phyloP scores from a whole-genome alignment of 257 asterid genomes.

The Jacaranda mimosifolia region DNA sequence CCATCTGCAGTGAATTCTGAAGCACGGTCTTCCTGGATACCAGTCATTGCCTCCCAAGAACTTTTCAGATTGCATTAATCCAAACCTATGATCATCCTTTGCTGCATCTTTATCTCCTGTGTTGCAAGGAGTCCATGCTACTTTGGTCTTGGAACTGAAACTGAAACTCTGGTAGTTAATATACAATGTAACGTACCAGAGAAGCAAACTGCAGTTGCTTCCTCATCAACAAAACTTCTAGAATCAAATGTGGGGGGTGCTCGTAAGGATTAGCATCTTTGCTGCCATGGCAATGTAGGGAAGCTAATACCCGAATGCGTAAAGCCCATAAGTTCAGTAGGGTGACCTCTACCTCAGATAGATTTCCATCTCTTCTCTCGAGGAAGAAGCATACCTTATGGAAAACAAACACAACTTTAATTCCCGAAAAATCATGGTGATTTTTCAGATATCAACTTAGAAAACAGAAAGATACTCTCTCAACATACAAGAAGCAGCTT shows the following conservation, averaged over 20 bases:
- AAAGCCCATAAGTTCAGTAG: slow-evolving; percentile 96
- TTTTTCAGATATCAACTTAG: too few relatives aligned
- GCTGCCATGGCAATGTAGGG: slow-evolving; percentile 97
- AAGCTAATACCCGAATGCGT: slow-evolving; percentile 95
- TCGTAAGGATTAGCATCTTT: slow-evolving; percentile 96
- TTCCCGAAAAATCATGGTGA: too few relatives aligned
- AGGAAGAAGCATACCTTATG: slow-evolving; percentile 29
- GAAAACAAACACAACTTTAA: too few relatives aligned
- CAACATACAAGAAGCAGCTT: too few relatives aligned
- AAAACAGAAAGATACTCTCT: too few relatives aligned
- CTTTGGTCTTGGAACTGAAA: slow-evolving; percentile 79
- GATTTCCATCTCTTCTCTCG: slow-evolving; percentile 89
- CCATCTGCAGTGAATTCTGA: slow-evolving; percentile 80
- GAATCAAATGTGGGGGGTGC: slow-evolving; percentile 94
- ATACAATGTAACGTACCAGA: slow-evolving; percentile 63
- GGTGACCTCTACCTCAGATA: slow-evolving; percentile 86
- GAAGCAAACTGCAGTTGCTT: slow-evolving; percentile 97
- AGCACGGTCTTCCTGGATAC: slow-evolving; percentile 89
- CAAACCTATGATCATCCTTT: slow-evolving; percentile 85
- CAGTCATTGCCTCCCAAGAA: slow-evolving; percentile 96
- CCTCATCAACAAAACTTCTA: slow-evolving; percentile 96
- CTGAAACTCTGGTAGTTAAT: slow-evolving; percentile 61
- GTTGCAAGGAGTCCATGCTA: slow-evolving; percentile 94
- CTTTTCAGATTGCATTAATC: slow-evolving; percentile 80
- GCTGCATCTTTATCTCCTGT: slow-evolving; percentile 80